Evolutionary conservation across 2,329 filamentous ascomycete species (phyloP).

Genomic region (Neopestalotiopsis sp.): DNA sequence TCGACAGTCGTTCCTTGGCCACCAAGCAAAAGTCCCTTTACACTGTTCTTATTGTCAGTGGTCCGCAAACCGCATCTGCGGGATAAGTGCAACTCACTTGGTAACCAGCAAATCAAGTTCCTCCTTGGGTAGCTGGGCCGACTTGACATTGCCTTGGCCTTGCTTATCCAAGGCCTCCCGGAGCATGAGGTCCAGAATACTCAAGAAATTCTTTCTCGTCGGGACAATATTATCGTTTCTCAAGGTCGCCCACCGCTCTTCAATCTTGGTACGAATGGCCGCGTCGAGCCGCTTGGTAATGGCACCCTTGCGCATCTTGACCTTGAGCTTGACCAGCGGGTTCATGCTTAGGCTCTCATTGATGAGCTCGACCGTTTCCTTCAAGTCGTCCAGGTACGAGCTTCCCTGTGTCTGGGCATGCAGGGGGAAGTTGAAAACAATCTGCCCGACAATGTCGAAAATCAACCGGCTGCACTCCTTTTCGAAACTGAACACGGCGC

Average conservation of each 20-base stretch:
- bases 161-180: slow-evolving; percentile 22
- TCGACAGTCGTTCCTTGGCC: slow-evolving; percentile 34
- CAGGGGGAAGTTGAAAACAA: slow-evolving; percentile 38
- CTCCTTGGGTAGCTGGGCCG: slow-evolving; percentile 20
- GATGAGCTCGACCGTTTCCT: slow-evolving; percentile 29
- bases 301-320: slow-evolving; percentile 21
- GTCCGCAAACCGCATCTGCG: background rate
- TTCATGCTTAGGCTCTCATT: slow-evolving; percentile 32
- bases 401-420: slow-evolving; percentile 31
- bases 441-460: slow-evolving; percentile 35
- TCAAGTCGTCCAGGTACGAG: slow-evolving; percentile 30
- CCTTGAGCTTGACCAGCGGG: slow-evolving; percentile 31
- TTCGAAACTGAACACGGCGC: slow-evolving; percentile 16
- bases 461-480: background rate
- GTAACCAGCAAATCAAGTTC: slow-evolving; percentile 26
- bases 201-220: slow-evolving; percentile 23
- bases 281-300: slow-evolving; percentile 21
- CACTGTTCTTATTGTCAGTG: background rate
- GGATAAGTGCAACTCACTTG: slow-evolving; percentile 21
- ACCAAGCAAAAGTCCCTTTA: slow-evolving; percentile 34
- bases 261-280: slow-evolving; percentile 19
- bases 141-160: slow-evolving; percentile 14
- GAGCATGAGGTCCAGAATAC: slow-evolving; percentile 26
- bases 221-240: slow-evolving; percentile 23
- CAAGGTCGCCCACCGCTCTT: slow-evolving; percentile 20